phyloP scores from a whole-genome alignment of 2,329 filamentous ascomycete genomes.

The Fusarium piperis region DNA sequence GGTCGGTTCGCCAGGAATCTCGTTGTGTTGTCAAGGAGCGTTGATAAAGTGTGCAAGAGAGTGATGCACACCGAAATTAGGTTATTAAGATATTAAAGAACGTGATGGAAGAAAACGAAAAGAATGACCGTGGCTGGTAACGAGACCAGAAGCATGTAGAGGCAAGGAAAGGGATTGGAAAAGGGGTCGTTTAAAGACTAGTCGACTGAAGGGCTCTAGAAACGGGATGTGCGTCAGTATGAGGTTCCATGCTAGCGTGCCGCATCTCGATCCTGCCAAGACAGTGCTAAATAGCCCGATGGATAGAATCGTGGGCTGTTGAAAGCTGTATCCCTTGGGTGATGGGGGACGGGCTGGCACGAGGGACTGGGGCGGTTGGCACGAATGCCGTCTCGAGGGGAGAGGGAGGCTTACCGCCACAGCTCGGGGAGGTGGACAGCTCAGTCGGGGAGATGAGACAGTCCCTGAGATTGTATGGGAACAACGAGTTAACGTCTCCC shows the following conservation, averaged over 20 bases:
- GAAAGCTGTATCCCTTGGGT: constrained; percentile 41
- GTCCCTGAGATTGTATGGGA: constrained; percentile 62
- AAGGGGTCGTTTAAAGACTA: constrained; percentile 58
- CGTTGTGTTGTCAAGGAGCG: constrained; percentile 54
- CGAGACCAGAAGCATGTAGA: constrained; percentile 56
- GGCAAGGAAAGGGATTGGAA: constrained; percentile 54
- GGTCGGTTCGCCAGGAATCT: constrained; percentile 64
- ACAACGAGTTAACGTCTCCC: constrained; percentile 74
- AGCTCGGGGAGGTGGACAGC: constrained; percentile 51
- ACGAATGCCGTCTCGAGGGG: constrained; percentile 36
- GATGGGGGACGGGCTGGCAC: constrained; percentile 41
- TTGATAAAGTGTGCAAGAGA: constrained; percentile 35
- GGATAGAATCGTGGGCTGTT: constrained; percentile 7
- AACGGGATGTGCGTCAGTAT: constrained; percentile 47
- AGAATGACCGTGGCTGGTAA: constrained; percentile 66
- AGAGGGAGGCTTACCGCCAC: constrained; percentile 62
- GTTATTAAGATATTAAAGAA: constrained; percentile 69
- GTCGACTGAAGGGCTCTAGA: constrained; percentile 57
- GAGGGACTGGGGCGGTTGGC: constrained; percentile 31
- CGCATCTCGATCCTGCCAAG: constrained; percentile 38
- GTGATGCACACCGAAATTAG: constrained; percentile 55
- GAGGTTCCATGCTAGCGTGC: constrained; percentile 29
- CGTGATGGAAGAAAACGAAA: constrained; percentile 63
- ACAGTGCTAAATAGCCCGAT: constrained; percentile 21
- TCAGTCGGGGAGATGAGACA: constrained; percentile 58